A percentile compares a stretch with the other conserved stretches of the same genome.
These are phyloP conservation scores for Beta macrorhiza DNA, from an alignment of 179 eudicot species.

Conservation along the genomic window DNA sequence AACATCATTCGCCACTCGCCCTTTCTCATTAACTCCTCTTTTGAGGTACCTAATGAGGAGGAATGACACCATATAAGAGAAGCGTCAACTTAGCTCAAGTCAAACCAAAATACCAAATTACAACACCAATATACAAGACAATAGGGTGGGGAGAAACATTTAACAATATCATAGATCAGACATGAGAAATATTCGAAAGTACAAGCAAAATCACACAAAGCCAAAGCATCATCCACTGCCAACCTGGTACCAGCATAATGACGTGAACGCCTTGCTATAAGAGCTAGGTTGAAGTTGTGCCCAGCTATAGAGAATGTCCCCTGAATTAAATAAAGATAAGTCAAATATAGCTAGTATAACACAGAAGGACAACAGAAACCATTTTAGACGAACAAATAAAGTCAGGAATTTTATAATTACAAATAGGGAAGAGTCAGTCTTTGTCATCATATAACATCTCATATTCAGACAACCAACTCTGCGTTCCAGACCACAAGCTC, in stretches of 20 bases:
- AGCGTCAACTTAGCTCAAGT: background rate
- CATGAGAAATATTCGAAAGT: background rate
- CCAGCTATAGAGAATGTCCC: slow-evolving; percentile 65
- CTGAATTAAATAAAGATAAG: slow-evolving; percentile 37
- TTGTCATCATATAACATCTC: slow-evolving; percentile 5
- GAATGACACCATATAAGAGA: slow-evolving; percentile 2
- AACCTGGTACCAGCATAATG: slow-evolving; percentile 99
- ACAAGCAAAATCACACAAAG: slow-evolving; percentile 16
- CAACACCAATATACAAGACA: background rate
- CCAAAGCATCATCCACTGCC: slow-evolving; percentile 15
- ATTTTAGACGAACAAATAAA: background rate
- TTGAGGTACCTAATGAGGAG: slow-evolving; percentile 60
- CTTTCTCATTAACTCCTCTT: slow-evolving; percentile 94
- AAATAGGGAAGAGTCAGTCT: background rate
- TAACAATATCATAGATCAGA: background rate
- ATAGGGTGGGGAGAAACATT: background rate
- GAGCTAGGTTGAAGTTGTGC: slow-evolving; percentile 59
- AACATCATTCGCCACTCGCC: slow-evolving; percentile 97
- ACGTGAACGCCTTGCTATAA: slow-evolving; percentile 90
- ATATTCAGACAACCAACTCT: background rate
- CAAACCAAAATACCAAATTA: background rate
- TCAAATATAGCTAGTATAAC: background rate
- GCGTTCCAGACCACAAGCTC: background rate
- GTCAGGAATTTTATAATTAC: background rate
- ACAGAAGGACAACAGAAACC: background rate